phyloP scores from a whole-genome alignment of 1,139 yeast genomes.

The Protomyces inouyei region DNA sequence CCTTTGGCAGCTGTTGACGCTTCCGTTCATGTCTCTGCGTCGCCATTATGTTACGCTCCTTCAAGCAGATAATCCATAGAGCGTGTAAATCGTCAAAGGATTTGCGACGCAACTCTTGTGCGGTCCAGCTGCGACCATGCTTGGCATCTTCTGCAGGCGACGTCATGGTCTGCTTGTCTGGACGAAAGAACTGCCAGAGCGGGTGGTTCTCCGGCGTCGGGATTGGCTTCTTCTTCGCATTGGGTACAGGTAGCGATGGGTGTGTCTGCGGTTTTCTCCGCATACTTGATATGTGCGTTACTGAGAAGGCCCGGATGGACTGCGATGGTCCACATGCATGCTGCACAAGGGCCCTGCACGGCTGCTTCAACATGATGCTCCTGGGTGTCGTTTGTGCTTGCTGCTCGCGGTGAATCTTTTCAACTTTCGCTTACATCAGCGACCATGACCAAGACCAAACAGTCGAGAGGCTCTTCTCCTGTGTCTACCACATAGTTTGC shows the following conservation, averaged over 20 bases:
- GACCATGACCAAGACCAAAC: no score
- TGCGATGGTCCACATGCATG: no score
- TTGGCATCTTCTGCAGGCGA: conserved; percentile 32
- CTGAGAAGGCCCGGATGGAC: no score
- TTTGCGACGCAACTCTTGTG: conserved; percentile 84
- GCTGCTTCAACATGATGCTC: background rate
- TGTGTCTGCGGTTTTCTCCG: background rate
- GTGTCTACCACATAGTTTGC: no score
- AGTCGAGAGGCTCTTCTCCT: no score
- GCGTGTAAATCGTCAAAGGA: conserved; percentile 87
- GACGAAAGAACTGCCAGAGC: conserved; percentile 82
- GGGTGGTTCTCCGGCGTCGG: conserved; percentile 68
- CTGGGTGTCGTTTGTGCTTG: no score
- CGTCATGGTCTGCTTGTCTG: conserved; percentile 46
- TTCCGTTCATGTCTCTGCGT: conserved; percentile 60
- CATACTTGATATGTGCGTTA: background rate
- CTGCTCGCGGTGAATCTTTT: no score
- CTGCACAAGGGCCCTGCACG: background rate
- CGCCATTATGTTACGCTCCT: conserved; percentile 72
- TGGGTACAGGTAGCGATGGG: conserved; percentile 23
- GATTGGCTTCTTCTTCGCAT: conserved; percentile 1
- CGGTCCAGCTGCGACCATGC: conserved; percentile 73
- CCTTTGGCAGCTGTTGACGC: conserved; percentile 31
- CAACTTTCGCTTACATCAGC: no score
- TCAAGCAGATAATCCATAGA: conserved; percentile 81